Evolutionary conservation across 2,329 filamentous ascomycete genomes (phyloP).

Genomic region (Didymella sp.): DNA sequence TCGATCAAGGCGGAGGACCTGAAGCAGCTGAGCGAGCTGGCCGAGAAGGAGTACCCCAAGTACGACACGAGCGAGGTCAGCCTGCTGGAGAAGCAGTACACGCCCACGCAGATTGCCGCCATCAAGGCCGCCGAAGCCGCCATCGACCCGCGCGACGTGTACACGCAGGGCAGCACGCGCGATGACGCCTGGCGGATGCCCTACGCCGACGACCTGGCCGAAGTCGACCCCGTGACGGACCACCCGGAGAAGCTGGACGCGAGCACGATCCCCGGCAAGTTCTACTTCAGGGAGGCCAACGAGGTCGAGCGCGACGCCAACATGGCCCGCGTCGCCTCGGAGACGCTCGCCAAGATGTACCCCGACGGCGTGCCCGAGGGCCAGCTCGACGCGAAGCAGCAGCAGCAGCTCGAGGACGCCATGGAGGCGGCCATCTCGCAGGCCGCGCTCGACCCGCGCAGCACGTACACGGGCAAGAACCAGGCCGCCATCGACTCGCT

Average conservation of each 20-base stretch:
- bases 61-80: constrained; percentile 63
- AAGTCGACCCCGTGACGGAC: constrained; percentile 79
- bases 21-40: constrained; percentile 43
- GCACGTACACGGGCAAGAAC: constrained; percentile 57
- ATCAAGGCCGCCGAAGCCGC: constrained; percentile 81
- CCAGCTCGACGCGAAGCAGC: constrained; percentile 25
- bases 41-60: constrained; percentile 58
- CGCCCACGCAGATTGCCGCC: constrained; percentile 79
- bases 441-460: constrained; percentile 52
- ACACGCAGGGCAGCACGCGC: constrained; percentile 73
- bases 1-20: constrained; percentile 55
- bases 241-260: constrained; percentile 50
- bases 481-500: constrained; percentile 57
- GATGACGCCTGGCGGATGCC: constrained; percentile 72
- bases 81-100: constrained; percentile 71
- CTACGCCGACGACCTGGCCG: constrained; percentile 80
- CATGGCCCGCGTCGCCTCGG: constrained; percentile 42
- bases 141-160: constrained; percentile 76
- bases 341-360: constrained; percentile 48
- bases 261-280: constrained; percentile 32
- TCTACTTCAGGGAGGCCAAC: constrained; percentile 39
- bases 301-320: constrained; percentile 42
- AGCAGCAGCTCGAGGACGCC: constrained; percentile 33
- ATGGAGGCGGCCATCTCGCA: constrained; percentile 45
- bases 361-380: constrained; percentile 46